Conservation (phyloP, 805 yeast genomes). For the Ogataea angusta region DNA sequence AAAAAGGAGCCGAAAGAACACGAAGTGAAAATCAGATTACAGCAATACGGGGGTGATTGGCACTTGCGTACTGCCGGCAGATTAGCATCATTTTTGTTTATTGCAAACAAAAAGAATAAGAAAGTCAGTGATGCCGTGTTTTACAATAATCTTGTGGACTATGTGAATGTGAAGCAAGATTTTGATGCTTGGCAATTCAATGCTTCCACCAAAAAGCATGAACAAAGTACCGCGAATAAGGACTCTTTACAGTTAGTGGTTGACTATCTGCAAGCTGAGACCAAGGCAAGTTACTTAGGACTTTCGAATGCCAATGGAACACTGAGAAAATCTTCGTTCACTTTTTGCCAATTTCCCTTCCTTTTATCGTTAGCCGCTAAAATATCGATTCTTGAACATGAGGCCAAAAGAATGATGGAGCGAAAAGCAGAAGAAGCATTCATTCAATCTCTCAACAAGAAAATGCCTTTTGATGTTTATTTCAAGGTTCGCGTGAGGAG, state of each 20-base stretch:
- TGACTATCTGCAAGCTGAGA: constrained; percentile 42
- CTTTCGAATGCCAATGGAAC: constrained; percentile 28
- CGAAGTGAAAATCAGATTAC: constrained; percentile 41
- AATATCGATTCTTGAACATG: constrained; percentile 75
- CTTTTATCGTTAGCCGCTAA: constrained; percentile 78
- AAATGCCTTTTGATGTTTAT: constrained; percentile 61
- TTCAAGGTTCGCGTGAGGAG: constrained; percentile 70
- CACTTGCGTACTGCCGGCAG: constrained; percentile 66
- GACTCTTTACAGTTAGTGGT: constrained; percentile 39
- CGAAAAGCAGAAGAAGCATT: constrained; percentile 87
- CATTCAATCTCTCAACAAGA: constrained; percentile 63
- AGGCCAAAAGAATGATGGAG: constrained; percentile 78
- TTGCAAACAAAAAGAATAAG: constrained; percentile 43
- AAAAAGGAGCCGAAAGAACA: constrained; percentile 20
- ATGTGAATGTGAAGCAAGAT: constrained; percentile 70
- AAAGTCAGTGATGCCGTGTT: constrained; percentile 44
- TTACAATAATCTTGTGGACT: constrained; percentile 82
- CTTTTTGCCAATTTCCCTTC: constrained; percentile 83
- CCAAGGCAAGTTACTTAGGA: constrained; percentile 34
- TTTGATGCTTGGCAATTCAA: constrained; percentile 78
- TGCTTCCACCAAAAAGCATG: constrained; percentile 24
- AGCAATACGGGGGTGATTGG: constrained; percentile 79
- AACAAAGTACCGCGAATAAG: constrained; percentile 10
- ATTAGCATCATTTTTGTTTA: constrained; percentile 51
- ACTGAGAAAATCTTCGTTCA: constrained; percentile 34